Evolutionary conservation across 2,329 filamentous ascomycete species (phyloP).

Genomic region (Onygenales sp.): DNA sequence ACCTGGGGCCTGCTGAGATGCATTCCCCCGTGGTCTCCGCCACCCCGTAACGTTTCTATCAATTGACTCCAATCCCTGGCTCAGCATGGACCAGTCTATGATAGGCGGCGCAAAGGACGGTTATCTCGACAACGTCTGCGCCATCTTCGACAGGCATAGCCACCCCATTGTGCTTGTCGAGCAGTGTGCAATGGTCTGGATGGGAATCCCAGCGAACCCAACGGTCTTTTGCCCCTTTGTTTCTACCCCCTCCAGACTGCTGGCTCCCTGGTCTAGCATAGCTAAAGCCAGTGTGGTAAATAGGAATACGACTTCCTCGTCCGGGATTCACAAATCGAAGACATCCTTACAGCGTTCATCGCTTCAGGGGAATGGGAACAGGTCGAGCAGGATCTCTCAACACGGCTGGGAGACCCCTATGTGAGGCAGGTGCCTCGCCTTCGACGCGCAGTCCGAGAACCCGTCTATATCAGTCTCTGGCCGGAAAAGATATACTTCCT

Average conservation of each 20-base stretch:
- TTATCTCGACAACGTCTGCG: slow-evolving; percentile 2
- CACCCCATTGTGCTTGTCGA: slow-evolving; percentile 3
- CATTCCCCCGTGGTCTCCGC: no score
- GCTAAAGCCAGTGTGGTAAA: background rate
- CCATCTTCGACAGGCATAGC: slow-evolving; percentile 2
- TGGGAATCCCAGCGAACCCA: background rate
- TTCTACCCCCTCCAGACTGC: background rate
- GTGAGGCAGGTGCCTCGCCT: background rate
- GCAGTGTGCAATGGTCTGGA: slow-evolving; percentile 2
- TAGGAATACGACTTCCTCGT: slow-evolving; percentile 4
- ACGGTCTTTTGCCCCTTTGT: background rate
- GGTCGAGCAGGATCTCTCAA: background rate
- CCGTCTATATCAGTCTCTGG: slow-evolving; percentile 1
- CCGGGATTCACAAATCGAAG: background rate
- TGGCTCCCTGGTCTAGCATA: background rate
- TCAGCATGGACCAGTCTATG: background rate
- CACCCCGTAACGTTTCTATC: background rate
- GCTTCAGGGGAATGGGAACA: slow-evolving; percentile 1
- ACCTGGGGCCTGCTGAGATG: background rate
- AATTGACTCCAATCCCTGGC: background rate
- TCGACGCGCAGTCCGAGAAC: background rate
- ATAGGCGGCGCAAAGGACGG: background rate
- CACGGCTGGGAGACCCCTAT: background rate
- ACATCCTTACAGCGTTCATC: background rate
- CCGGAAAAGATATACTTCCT: slow-evolving; percentile 4